Conservation (phyloP, 2,329 filamentous ascomycete species). For the Colletotrichum filicis region DNA sequence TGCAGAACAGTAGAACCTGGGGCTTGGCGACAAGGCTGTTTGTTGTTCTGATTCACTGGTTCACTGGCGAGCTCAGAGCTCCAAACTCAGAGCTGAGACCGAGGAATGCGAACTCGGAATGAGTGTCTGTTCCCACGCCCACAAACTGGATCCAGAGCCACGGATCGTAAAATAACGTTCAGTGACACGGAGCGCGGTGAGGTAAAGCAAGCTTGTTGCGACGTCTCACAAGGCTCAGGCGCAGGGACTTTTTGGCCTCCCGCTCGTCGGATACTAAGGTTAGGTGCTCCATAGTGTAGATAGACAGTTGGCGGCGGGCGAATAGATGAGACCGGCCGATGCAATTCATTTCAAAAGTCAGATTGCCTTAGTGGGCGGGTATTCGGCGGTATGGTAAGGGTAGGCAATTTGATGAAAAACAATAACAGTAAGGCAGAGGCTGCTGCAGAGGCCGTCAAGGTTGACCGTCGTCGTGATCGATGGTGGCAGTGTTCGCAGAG, state of each 20-base stretch:
- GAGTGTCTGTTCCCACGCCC: neutral
- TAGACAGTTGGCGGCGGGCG: conserved; percentile 14
- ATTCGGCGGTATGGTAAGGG: neutral
- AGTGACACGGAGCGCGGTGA: neutral
- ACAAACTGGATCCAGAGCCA: neutral
- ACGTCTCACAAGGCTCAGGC: neutral
- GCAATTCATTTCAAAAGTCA: conserved; percentile 16
- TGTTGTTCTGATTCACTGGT: no score
- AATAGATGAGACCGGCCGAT: neutral
- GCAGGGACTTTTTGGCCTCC: neutral
- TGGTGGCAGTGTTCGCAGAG: neutral
- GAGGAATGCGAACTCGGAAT: neutral
- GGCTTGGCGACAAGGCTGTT: neutral
- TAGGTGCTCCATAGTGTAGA: no score
- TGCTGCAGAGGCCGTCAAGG: conserved; percentile 11
- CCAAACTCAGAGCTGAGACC: no score
- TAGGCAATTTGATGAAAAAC: neutral
- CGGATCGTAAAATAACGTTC: neutral
- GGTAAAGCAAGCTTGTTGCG: neutral
- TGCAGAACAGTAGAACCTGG: neutral
- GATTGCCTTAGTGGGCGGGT: conserved; percentile 7
- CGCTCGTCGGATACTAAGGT: neutral
- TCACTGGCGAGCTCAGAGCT: neutral
- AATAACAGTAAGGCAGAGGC: conserved; percentile 30
- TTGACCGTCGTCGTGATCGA: neutral